These are phyloP conservation scores for Fagopyrum tataricum DNA, from an alignment of 148 eudicot genomes.

Conservation along the genomic window DNA sequence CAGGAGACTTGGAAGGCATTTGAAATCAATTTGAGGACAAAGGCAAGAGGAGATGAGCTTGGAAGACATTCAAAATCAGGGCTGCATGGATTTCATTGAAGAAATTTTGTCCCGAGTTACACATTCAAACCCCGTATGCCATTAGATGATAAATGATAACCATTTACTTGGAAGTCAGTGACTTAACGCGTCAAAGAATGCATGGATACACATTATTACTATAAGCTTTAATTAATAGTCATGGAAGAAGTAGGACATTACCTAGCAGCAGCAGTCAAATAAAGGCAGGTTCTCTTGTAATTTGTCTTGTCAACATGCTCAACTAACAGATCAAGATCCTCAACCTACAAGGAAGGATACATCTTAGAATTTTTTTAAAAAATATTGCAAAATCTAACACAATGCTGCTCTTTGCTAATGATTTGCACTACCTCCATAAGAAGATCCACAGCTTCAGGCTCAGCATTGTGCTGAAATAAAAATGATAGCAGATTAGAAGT, in stretches of 20 bases:
- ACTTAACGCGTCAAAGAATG: background rate
- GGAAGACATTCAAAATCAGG: background rate
- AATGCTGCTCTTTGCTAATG: background rate
- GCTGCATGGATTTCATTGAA: background rate
- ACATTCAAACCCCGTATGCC: background rate
- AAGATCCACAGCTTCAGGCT: constrained; percentile 96
- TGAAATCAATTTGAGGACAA: too few relatives aligned
- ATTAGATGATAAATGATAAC: background rate
- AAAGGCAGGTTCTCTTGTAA: constrained; percentile 70
- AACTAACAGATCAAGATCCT: constrained; percentile 64
- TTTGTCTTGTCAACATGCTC: constrained; percentile 70
- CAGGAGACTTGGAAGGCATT: background rate
- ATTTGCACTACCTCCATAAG: constrained; percentile 76
- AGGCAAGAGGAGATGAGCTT: background rate
- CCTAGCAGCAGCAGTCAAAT: constrained; percentile 81
- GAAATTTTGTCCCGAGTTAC: background rate
- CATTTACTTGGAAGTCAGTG: background rate
- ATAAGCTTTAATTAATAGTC: background rate
- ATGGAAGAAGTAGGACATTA: constrained; percentile 22
- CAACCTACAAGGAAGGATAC: constrained; percentile 42
- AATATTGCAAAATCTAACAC: constrained; percentile 10
- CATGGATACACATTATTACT: background rate
- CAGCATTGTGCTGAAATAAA: constrained; percentile 86
- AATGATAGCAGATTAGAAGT: constrained; percentile 7
- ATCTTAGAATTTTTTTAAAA: background rate